Conservation (phyloP, 176 grass and related monocot species). For the Elymus sibiricus region DNA sequence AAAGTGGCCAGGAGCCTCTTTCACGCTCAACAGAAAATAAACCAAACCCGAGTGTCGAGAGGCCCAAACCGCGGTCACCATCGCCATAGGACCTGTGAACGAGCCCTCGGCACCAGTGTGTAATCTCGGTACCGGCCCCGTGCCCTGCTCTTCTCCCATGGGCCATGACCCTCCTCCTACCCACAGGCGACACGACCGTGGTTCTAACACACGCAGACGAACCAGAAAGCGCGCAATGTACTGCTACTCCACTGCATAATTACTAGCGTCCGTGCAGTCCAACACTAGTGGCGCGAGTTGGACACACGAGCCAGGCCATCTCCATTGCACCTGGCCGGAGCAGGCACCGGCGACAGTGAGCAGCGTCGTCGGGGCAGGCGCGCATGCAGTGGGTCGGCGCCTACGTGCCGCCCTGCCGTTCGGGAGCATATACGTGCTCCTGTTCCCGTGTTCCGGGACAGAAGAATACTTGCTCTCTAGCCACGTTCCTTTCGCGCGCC, state of each 20-base stretch:
- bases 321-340: slow-evolving; percentile 9
- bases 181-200: background rate
- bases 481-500: background rate
- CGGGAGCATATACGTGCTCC: background rate
- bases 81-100: background rate
- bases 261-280: background rate
- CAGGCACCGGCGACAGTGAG: background rate
- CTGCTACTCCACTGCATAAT: background rate
- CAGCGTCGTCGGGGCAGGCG: background rate
- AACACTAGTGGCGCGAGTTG: background rate
- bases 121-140: background rate
- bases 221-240: background rate
- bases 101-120: background rate
- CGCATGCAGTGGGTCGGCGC: background rate
- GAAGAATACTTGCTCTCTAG: background rate
- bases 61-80: background rate
- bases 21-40: background rate
- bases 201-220: background rate
- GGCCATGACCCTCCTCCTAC: background rate
- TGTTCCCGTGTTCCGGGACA: slow-evolving; percentile 13
- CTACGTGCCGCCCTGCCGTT: slow-evolving; percentile 7
- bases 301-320: background rate
- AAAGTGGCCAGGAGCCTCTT: too few relatives aligned
- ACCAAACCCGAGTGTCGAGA: too few relatives aligned
- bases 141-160: background rate